Evolutionary conservation across 208 protist species (phyloP).

Genomic region (Acanthamoeba culbertsoni): DNA sequence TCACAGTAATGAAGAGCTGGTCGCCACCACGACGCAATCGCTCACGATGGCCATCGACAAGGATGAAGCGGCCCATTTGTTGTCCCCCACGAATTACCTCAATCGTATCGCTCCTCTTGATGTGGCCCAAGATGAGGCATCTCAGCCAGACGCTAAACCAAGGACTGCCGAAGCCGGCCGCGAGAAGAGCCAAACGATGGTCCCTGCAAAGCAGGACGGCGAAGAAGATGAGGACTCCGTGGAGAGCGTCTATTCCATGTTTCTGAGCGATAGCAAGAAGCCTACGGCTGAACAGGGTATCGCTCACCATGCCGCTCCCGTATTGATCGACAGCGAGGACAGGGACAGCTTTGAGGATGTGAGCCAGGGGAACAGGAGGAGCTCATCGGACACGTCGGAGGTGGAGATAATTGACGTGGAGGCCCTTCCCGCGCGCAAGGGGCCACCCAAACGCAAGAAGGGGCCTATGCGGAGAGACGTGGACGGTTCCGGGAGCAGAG

Average conservation of each 20-base stretch:
- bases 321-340: neutral
- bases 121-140: no score
- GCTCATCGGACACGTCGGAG: neutral
- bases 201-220: neutral
- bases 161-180: neutral
- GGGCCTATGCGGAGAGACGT: neutral
- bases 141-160: no score
- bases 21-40: neutral
- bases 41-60: neutral
- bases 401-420: constrained; percentile 31
- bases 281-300: neutral
- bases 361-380: neutral
- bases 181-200: neutral
- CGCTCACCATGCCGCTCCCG: neutral
- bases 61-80: neutral
- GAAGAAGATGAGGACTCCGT: neutral
- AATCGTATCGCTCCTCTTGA: neutral
- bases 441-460: neutral
- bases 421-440: neutral
- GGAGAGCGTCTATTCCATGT: neutral
- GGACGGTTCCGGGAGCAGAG: neutral
- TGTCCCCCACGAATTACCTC: neutral
- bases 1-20: neutral
- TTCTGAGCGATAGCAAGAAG: neutral
- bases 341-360: neutral